Base-by-base conservation (phyloP, 805 yeast genomes). In the Wickerhamiella parazyma region DNA sequence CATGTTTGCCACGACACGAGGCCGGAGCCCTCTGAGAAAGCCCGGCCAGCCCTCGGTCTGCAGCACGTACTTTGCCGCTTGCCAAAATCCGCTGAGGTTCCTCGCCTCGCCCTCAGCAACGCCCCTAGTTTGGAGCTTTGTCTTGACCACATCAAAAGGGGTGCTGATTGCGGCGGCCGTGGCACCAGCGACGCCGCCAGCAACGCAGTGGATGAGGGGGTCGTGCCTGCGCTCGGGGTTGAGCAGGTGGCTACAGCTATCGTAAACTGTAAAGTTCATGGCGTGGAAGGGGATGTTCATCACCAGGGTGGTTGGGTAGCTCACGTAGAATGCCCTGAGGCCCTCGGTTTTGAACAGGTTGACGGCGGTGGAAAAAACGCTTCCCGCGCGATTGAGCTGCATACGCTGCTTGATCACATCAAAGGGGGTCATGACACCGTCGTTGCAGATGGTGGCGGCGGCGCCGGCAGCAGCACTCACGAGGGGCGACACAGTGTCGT, bases 371-470 rank as follows among this genome's bases (percentile, higher is more conserved):
- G 38, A 33, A 10, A 38, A 24, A 12, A 58, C 48, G n/a, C 50
- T 34, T 43, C 25, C 45, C 42, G 35, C 38, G 45, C 42, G 46
- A 36, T 45, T 45, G 26, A 72, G 55, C 63, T 89, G 98, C 94
- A 89, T 86, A 63, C 97, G 72, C 66, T 89, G 98, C 60, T 89
- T 89, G 45, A 91, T 67, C 21, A 89, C 93, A 57, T 89, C 98
- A 56, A 89, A 89, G 24, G 98, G 98, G 49, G 91, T 89, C 97
- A 89, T 89, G 52, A 91, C 69, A 1, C 95, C 95, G 62, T 89
- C 97, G 3, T 89, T 78, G 1, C 91, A 82, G n/a, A 76, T 75
- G 3, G 96, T 89, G 14, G 95, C 97, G 8, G 82, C 78, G 9
- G 86, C 80, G 49, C 97, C 98, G 11, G 95, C 87, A 19, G 77